These are phyloP conservation scores for Emergomyces pasteurianus DNA, from an alignment of 2,329 filamentous ascomycete genomes.

Conservation along the genomic window DNA sequence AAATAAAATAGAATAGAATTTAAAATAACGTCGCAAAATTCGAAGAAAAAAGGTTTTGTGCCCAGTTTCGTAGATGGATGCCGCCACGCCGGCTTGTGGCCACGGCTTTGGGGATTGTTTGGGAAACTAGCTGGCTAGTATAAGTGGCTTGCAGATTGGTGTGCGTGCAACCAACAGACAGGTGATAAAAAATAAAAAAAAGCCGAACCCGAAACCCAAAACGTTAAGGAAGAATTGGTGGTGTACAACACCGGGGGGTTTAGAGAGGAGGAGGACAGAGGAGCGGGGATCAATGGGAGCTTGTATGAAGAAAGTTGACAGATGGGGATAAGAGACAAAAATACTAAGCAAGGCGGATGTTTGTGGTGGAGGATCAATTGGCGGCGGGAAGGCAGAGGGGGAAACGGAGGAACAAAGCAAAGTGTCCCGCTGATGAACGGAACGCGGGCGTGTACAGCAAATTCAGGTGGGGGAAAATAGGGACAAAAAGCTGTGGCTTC, in stretches of 20 bases:
- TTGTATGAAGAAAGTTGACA: not conserved
- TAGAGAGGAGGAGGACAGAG: too few relatives aligned
- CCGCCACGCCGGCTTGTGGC: not conserved
- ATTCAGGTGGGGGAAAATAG: too few relatives aligned
- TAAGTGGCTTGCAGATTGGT: not conserved
- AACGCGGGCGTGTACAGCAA: not conserved
- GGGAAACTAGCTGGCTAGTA: not conserved
- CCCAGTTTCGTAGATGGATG: too few relatives aligned
- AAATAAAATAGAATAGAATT: not conserved
- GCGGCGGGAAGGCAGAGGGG: not conserved
- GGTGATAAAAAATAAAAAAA: not conserved
- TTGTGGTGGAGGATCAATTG: not conserved
- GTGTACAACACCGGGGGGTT: not conserved
- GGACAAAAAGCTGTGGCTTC: too few relatives aligned
- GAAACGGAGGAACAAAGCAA: not conserved
- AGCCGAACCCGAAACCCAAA: not conserved
- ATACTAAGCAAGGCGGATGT: not conserved
- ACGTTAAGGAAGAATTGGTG: not conserved
- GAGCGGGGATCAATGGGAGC: not conserved
- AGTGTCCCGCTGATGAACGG: too few relatives aligned
- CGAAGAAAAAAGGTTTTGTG: not conserved
- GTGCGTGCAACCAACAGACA: not conserved
- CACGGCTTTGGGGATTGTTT: too few relatives aligned
- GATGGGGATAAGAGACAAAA: too few relatives aligned
- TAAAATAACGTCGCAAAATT: not conserved